Evolutionary conservation across 305 asterid genomes (phyloP), one percentile per base, ranked within the genome.

Genomic region (Withania somnifera): DNA sequence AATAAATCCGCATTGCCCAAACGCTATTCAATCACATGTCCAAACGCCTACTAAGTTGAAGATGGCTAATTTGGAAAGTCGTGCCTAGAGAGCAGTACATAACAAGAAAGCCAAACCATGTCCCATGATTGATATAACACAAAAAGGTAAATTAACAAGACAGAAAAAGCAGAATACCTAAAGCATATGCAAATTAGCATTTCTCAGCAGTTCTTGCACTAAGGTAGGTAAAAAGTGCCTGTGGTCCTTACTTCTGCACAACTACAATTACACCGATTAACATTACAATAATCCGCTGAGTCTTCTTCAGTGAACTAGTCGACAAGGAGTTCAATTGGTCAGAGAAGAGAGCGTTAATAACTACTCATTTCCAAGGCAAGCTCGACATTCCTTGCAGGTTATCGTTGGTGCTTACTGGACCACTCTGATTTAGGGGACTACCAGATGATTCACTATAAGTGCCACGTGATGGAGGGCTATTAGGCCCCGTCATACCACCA

Each of bases 391-490:
- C 88, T 47, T 84, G 93, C 50, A 84, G 80, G 45, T 82, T 89
- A 52, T 52, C 84, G 84, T 85, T 82, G 68, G 85, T 83, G 83
- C 87, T 87, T 28, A 85, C 87, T 10, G 90, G 91, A 4, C 89
- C 82, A 81, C 89, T 87, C 58, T 86, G 88, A 85, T 89, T 87
- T 78, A 79, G 86, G 0, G 95, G 95, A 84, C 95, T 91, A 3
- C 95, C 97, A 0, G 95, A 91, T 28, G 95, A 89, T 77, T 83
- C 95, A n/a, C 95, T 89, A 58, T 80, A 86, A 10, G 94, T 89
- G 51, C 76, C 76, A 2, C 76, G 50, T n/a, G 76, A 66, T n/a
- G 93, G 93, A 2, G 93, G 89, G 88, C 93, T 90, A 88, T 88
- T 87, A 71, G 80, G 82, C 11, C 90, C 90, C 5, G 83, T 82